Base-by-base conservation (phyloP, 2,329 filamentous ascomycete genomes). In the Botrytis medusae region DNA sequence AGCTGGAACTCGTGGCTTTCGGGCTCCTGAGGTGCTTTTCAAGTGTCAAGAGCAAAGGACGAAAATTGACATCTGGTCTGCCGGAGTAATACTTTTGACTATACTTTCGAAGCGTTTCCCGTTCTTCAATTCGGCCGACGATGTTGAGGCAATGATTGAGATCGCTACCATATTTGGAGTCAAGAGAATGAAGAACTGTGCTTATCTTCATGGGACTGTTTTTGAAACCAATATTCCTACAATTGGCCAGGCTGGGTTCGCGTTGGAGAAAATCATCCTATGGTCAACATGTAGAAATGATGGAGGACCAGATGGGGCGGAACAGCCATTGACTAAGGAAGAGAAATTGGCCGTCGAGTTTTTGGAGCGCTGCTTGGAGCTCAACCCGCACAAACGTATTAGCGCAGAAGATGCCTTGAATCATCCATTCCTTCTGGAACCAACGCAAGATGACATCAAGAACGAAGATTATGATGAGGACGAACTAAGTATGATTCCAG, bases 101-200 rank as follows among this genome's bases (percentile, higher is more conserved):
- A 92, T 99, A 76, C 86, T 99, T 22, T 95, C 93, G 59, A 92
- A 92, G 73, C 91, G 96, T 6, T 99, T 99, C 79, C 96, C 96
- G 1, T 99, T 99, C 83, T 99, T 99, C 87, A 98, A 99, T 83
- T 97, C 93, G 63, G 92, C 94, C n/a, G 96, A 99, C 81, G 96
- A 99, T 79, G 92, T 99, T 65, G 96, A 99, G 80, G 96, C 96
- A 69, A 92, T 98, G 88, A 95, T 99, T 77, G 96, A 99, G 83
- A 97, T 99, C 77, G 93, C 95, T 51, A 97, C 94, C 74, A 97
- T 99, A 74, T 98, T 98, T 81, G 96, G 96, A 68, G 87, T 87
- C 60, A 91, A 89, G 80, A 90, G 91, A 74, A 98, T 99, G 95
- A 93, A 92, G 80, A 86, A 89, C 48, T 93, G 92, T 4, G 94